Evolutionary conservation across 441 rosid species (phyloP).

Genomic region (Metrosideros polymorpha): DNA sequence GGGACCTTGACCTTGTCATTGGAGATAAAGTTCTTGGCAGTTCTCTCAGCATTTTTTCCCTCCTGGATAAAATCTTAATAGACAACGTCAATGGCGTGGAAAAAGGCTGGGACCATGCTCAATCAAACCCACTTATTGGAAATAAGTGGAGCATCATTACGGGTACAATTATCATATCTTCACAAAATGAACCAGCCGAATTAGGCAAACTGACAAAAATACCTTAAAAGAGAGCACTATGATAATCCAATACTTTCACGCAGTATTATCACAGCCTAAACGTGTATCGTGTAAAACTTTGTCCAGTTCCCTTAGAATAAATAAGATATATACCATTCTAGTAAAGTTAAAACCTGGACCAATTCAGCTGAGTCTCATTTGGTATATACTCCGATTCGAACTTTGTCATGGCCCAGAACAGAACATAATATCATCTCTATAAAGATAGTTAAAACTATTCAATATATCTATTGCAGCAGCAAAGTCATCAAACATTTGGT

Average conservation of each 20-base stretch:
- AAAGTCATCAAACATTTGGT: not conserved
- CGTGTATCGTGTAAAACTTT: not conserved
- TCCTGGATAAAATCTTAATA: constrained; percentile 78
- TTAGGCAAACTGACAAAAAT: not conserved
- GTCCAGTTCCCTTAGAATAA: not conserved
- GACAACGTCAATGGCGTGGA: not conserved
- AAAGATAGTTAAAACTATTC: not conserved
- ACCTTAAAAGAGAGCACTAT: not conserved
- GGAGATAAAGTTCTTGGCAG: constrained; percentile 53
- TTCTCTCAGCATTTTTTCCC: constrained; percentile 71
- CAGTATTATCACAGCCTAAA: not conserved
- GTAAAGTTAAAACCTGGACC: not conserved
- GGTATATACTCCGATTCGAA: not conserved
- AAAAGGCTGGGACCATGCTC: not conserved
- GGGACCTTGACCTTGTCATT: constrained; percentile 57
- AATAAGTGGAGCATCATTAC: not conserved
- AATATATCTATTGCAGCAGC: not conserved
- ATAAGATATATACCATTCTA: not conserved
- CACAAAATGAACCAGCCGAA: not conserved
- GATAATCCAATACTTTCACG: not conserved
- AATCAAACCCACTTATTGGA: not conserved
- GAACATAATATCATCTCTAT: not conserved
- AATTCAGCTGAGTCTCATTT: not conserved
- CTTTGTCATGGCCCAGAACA: not conserved
- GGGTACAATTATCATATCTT: not conserved